Conservation (phyloP, 2,329 filamentous ascomycete genomes). For the Rhexocercosporidium sp. region DNA sequence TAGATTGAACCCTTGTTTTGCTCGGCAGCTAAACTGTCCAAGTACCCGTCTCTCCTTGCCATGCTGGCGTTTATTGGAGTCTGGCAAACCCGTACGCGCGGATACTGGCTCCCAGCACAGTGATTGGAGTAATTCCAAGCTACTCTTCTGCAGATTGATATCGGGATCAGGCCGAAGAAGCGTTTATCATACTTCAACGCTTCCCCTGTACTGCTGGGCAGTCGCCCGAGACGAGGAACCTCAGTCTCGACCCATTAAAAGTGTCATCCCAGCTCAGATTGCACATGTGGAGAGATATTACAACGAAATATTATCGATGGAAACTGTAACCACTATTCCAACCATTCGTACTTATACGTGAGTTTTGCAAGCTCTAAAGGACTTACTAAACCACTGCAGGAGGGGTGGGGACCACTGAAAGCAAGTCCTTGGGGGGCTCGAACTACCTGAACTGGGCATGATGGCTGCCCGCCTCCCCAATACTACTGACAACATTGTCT, state of each 20-base stretch:
- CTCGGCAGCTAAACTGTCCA: background rate
- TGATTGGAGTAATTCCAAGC: background rate
- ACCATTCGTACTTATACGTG: background rate
- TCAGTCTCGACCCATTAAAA: no score
- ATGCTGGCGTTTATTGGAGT: background rate
- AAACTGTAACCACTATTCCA: no score
- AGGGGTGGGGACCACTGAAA: background rate
- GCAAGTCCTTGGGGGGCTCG: background rate
- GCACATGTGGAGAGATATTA: no score
- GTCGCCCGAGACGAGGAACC: no score
- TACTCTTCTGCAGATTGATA: background rate
- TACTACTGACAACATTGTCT: background rate
- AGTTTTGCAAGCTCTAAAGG: background rate
- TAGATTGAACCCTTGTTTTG: slow-evolving; percentile 8
- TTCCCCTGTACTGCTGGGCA: no score
- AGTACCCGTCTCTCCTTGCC: background rate
- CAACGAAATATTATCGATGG: no score
- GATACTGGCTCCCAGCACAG: background rate
- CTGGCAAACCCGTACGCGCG: background rate
- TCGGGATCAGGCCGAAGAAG: background rate
- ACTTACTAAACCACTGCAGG: background rate
- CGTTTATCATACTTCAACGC: no score
- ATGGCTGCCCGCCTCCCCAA: background rate
- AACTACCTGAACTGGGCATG: background rate
- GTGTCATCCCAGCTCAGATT: no score